phyloP scores from a whole-genome alignment of 1,284 basidiomycete species.

The Rhodotorula mucilaginosa region DNA sequence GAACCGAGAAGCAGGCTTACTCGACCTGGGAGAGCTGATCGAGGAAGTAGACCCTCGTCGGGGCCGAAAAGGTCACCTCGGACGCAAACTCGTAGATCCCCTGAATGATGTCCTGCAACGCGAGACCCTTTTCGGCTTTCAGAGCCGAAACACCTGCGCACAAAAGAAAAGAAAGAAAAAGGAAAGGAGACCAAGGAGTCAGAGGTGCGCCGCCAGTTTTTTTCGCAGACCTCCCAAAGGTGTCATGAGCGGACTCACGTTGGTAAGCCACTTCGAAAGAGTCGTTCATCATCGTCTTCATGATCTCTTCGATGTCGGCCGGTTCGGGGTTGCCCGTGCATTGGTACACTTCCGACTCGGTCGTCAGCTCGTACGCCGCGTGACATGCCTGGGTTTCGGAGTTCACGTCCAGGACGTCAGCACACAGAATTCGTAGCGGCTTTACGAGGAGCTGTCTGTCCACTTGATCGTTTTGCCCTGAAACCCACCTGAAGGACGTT shows the following conservation, averaged over 20 bases:
- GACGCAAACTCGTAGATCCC: slow-evolving; percentile 90
- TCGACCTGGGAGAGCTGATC: slow-evolving; percentile 87
- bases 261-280: slow-evolving; percentile 92
- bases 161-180: neutral
- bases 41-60: slow-evolving; percentile 83
- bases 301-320: slow-evolving; percentile 84
- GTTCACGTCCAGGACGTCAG: neutral
- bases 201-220: too few species aligned
- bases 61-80: slow-evolving; percentile 77
- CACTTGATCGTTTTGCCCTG: too few species aligned
- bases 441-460: too few species aligned
- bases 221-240: too few species aligned
- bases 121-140: slow-evolving; percentile 88
- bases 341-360: slow-evolving; percentile 89
- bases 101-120: slow-evolving; percentile 89
- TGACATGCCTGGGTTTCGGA: slow-evolving; percentile 68
- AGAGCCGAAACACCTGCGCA: slow-evolving; percentile 73
- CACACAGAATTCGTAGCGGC: neutral
- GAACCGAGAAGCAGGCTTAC: slow-evolving; percentile 56
- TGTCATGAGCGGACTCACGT: slow-evolving; percentile 56
- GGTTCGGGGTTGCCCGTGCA: slow-evolving; percentile 97
- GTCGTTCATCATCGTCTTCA: slow-evolving; percentile 92
- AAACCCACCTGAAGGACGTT: slow-evolving; percentile 77
- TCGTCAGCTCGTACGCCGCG: slow-evolving; percentile 84
- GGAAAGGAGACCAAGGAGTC: too few species aligned